A percentile compares a stretch with the other conserved stretches of the same genome.
These are phyloP conservation scores for Quercus dentata DNA, from an alignment of 306 rosid species.

Conservation along the genomic window DNA sequence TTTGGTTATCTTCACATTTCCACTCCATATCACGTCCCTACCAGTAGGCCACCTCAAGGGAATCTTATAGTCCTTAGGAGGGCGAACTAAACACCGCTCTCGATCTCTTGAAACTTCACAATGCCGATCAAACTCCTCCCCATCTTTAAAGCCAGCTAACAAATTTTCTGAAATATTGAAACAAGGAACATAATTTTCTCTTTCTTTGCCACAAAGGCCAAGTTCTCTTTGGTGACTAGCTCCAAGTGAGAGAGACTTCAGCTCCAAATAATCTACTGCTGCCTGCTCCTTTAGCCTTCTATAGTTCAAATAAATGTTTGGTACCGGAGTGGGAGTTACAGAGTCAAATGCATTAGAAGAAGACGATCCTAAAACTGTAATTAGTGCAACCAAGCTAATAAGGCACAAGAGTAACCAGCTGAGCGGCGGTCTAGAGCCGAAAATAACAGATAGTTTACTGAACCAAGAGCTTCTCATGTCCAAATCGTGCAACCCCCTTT, in stretches of 20 bases:
- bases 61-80: slow-evolving; percentile 96
- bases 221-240: slow-evolving; percentile 59
- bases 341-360: slow-evolving; percentile 59
- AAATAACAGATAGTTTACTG: slow-evolving; percentile 55
- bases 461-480: slow-evolving; percentile 94
- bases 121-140: slow-evolving; percentile 92
- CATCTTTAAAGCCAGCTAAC: slow-evolving; percentile 66
- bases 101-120: slow-evolving; percentile 48
- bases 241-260: slow-evolving; percentile 61
- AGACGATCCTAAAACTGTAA: slow-evolving; percentile 67
- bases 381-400: slow-evolving; percentile 61
- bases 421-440: slow-evolving; percentile 71
- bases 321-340: slow-evolving; percentile 31
- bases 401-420: slow-evolving; percentile 74
- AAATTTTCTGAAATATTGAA: slow-evolving; percentile 75
- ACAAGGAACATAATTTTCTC: slow-evolving; percentile 89
- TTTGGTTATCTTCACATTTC: slow-evolving; percentile 89
- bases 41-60: slow-evolving; percentile 94
- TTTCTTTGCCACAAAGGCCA: slow-evolving; percentile 79
- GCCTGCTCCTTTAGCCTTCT: slow-evolving; percentile 93
- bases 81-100: slow-evolving; percentile 79
- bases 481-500: slow-evolving; percentile 34
- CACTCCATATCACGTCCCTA: slow-evolving; percentile 95
- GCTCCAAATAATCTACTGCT: slow-evolving; percentile 75
- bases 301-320: slow-evolving; percentile 66